Percentiles rank a stretch among this genome's conserved stretches.
Conservation (phyloP, 768 basidiomycete species). For the Termitomyces sp. region DNA sequence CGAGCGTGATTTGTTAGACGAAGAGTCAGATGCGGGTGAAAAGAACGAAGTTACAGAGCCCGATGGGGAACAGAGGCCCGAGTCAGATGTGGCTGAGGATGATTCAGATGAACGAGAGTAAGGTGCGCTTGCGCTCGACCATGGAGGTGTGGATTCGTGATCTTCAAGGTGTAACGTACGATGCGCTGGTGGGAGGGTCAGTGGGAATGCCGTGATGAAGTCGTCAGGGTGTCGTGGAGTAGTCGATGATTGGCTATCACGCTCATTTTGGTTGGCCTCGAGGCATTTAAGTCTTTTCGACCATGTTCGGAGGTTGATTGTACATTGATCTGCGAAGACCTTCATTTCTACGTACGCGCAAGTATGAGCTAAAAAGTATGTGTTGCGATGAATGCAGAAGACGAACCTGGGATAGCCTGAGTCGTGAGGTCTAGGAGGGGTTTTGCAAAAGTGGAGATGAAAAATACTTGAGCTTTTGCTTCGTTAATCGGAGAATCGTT, state of each 20-base stretch:
- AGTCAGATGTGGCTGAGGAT: slow-evolving; percentile 22
- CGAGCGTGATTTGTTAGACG: slow-evolving; percentile 3
- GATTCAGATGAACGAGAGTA: slow-evolving; percentile 23
- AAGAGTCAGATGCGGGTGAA: slow-evolving; percentile 26
- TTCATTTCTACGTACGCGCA: slow-evolving; percentile 52
- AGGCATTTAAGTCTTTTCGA: slow-evolving; percentile 43
- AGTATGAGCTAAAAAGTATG: background rate
- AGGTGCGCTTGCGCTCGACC: slow-evolving; percentile 17
- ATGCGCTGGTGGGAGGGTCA: slow-evolving; percentile 26
- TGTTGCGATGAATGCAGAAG: background rate
- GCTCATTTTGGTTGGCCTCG: slow-evolving; percentile 23
- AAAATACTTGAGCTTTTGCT: slow-evolving; percentile 83
- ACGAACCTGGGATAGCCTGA: slow-evolving; percentile 69
- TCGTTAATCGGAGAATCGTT: slow-evolving; percentile 51
- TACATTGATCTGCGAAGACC: slow-evolving; percentile 63
- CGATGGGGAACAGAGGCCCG: slow-evolving; percentile 23
- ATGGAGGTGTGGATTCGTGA: slow-evolving; percentile 15
- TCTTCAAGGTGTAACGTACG: slow-evolving; percentile 15
- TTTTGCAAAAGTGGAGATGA: slow-evolving; percentile 77
- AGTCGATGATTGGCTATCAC: slow-evolving; percentile 48
- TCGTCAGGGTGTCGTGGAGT: slow-evolving; percentile 53
- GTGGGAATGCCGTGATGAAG: slow-evolving; percentile 33
- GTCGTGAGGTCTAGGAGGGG: slow-evolving; percentile 80
- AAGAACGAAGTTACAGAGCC: slow-evolving; percentile 26
- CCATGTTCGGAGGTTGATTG: slow-evolving; percentile 71